phyloP scores from a whole-genome alignment of 768 basidiomycete species.

The Rhodotorula babjevae region DNA sequence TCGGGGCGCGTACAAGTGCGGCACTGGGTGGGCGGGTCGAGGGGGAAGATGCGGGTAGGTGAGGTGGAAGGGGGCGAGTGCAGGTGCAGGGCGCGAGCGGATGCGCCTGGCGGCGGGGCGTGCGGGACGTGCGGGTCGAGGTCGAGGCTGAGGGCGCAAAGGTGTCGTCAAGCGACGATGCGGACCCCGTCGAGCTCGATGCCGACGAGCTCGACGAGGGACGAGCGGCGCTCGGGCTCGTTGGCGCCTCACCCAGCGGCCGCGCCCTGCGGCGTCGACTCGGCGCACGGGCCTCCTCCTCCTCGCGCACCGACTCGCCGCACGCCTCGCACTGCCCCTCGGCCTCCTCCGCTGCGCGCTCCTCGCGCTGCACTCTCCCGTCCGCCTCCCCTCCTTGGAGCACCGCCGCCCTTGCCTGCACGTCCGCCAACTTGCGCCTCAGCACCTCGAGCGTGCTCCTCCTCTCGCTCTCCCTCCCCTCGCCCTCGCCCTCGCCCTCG shows the following conservation, averaged over 20 bases:
- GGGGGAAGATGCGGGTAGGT: neutral
- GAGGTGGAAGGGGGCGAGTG: too few species aligned
- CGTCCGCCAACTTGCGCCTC: neutral
- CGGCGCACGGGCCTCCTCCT: neutral
- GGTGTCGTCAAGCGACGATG: neutral
- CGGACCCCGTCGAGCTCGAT: neutral
- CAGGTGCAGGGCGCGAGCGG: neutral
- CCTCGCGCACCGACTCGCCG: too few species aligned
- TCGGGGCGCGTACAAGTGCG: too few species aligned
- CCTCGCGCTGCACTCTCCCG: too few species aligned
- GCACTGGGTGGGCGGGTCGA: too few species aligned
- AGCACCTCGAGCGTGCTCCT: slow-evolving; percentile 20
- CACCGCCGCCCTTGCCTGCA: too few species aligned
- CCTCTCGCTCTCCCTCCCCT: neutral
- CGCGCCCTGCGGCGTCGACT: too few species aligned
- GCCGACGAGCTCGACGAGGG: too few species aligned
- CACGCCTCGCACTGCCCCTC: neutral
- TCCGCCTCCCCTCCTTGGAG: too few species aligned
- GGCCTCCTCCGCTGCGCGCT: too few species aligned
- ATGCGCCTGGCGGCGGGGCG: neutral
- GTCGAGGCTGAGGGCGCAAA: neutral
- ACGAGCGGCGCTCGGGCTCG: too few species aligned
- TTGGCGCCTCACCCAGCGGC: too few species aligned
- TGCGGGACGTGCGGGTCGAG: neutral
- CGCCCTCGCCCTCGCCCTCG: neutral